phyloP scores from a whole-genome alignment of 1,139 yeast species.

The Yamadazyma triangularis region DNA sequence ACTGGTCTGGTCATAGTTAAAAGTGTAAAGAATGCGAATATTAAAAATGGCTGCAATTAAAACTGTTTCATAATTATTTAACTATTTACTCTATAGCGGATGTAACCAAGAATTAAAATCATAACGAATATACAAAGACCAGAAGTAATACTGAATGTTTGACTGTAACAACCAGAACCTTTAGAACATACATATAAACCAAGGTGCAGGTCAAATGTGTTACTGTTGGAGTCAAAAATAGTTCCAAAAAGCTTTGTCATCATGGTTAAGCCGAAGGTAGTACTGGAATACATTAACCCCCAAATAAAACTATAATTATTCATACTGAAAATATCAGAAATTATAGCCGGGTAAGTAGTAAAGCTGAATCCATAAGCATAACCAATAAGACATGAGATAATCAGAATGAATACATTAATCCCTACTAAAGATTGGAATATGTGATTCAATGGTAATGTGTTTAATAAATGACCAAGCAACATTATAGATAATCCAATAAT shows the following conservation, averaged over 20 bases:
- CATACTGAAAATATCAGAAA: slow-evolving; percentile 75
- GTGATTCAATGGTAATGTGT: slow-evolving; percentile 26
- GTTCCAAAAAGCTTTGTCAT: slow-evolving; percentile 39
- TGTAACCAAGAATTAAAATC: slow-evolving; percentile 19
- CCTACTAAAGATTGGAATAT: slow-evolving; percentile 21
- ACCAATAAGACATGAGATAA: slow-evolving; percentile 63
- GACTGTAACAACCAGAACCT: slow-evolving; percentile 37
- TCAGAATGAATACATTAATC: slow-evolving; percentile 31
- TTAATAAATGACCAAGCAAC: slow-evolving; percentile 35
- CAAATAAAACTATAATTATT: slow-evolving; percentile 71
- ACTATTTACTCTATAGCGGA: slow-evolving; percentile 10
- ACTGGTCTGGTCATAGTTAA: slow-evolving; percentile 9
- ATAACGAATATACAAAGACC: slow-evolving; percentile 23
- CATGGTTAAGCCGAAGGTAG: slow-evolving; percentile 33
- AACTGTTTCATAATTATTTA: no score
- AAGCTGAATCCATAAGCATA: slow-evolving; percentile 76
- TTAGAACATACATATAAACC: slow-evolving; percentile 34
- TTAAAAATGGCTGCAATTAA: no score
- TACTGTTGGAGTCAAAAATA: slow-evolving; percentile 28
- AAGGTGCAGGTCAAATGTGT: neutral
- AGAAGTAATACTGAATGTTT: slow-evolving; percentile 33
- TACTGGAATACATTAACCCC: slow-evolving; percentile 67
- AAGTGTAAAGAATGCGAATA: no score
- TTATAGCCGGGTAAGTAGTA: slow-evolving; percentile 76
- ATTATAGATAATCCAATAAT: slow-evolving; percentile 44